phyloP scores from a whole-genome alignment of 2,329 filamentous ascomycete species.

The Cladosporium cucumerinum region DNA sequence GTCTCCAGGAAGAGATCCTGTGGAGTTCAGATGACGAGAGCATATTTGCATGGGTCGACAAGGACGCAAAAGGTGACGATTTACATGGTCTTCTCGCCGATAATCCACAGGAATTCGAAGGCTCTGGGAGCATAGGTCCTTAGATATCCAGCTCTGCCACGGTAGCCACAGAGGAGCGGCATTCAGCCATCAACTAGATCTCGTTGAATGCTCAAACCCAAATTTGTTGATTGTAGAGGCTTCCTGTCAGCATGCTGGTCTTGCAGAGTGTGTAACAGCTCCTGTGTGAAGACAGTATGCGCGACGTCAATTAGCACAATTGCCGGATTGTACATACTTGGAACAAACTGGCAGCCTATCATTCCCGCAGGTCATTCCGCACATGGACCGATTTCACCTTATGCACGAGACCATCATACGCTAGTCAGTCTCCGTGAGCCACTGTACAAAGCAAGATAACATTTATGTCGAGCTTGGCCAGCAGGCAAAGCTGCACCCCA shows the following conservation, averaged over 20 bases:
- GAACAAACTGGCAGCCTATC: neutral
- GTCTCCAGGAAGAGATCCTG: conserved; percentile 28
- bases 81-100: conserved; percentile 4
- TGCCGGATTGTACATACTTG: neutral
- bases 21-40: conserved; percentile 22
- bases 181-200: no score
- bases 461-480: no score
- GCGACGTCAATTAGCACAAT: neutral
- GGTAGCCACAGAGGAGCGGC: no score
- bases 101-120: neutral
- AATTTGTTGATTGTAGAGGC: no score
- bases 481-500: neutral
- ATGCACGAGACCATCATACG: neutral
- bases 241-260: no score
- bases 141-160: no score
- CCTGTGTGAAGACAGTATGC: neutral
- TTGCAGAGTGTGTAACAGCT: no score
- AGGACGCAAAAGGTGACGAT: neutral
- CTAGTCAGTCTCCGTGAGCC: neutral
- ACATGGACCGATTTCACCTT: neutral
- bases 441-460: neutral
- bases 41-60: conserved; percentile 25
- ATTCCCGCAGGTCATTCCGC: neutral
- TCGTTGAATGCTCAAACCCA: no score
- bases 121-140: neutral